Evolutionary conservation across 75 land plant genomes (phyloP).

Genomic region (Sequoiadendron giganteum): DNA sequence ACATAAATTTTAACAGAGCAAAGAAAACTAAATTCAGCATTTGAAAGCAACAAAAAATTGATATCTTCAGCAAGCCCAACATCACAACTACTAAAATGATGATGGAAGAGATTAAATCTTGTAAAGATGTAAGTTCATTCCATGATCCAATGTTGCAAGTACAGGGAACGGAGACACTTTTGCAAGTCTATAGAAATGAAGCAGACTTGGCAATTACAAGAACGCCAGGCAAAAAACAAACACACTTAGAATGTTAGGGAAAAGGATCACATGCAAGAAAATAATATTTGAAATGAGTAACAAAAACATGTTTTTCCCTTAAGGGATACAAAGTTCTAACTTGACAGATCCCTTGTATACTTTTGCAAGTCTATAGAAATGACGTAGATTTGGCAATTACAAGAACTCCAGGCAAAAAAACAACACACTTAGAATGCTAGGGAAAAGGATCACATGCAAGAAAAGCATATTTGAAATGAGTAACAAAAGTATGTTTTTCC

Average conservation of each 20-base stretch:
- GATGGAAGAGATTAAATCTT: background rate
- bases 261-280: background rate
- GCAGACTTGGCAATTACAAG: background rate
- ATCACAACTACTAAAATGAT: background rate
- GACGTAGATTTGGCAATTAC: too few species aligned
- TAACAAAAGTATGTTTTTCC: background rate
- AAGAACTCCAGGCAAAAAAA: background rate
- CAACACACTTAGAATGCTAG: background rate
- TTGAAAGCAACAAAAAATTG: background rate
- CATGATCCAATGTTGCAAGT: background rate
- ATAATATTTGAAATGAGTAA: background rate
- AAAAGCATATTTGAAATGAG: background rate
- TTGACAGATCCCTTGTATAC: too few species aligned
- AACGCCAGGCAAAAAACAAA: background rate
- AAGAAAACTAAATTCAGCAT: background rate
- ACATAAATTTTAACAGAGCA: background rate
- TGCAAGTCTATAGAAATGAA: background rate
- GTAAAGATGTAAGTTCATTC: background rate
- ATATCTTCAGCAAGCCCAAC: background rate
- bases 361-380: too few species aligned
- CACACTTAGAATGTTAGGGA: background rate
- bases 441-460: background rate
- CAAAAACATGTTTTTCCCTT: background rate
- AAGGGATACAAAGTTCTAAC: background rate
- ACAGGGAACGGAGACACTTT: background rate